These are phyloP conservation scores for Madurella mycetomatis DNA, from an alignment of 2,329 filamentous ascomycete genomes.

Conservation along the genomic window DNA sequence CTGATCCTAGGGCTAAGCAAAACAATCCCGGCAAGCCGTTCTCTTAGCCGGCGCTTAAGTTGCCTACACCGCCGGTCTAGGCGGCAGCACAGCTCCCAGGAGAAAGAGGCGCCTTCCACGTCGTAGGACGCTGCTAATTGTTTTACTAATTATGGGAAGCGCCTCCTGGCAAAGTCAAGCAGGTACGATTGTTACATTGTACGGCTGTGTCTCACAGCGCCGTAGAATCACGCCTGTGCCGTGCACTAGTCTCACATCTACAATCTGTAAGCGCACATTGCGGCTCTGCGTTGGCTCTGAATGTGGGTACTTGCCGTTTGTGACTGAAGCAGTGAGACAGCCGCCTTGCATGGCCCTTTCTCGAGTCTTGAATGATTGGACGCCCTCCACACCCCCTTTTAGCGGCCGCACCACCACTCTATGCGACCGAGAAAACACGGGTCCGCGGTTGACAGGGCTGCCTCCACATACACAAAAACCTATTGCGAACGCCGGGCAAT, in stretches of 20 bases:
- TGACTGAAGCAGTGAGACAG: neutral
- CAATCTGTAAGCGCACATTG: neutral
- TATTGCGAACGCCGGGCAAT: too few relatives aligned
- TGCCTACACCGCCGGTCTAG: neutral
- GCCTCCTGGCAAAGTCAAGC: too few relatives aligned
- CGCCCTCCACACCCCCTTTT: neutral
- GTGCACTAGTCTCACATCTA: neutral
- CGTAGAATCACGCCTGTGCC: neutral
- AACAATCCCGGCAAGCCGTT: conserved; percentile 5
- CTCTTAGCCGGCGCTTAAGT: conserved; percentile 10
- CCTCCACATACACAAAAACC: neutral
- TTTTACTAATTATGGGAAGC: neutral
- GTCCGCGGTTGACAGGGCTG: neutral
- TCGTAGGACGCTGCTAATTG: neutral
- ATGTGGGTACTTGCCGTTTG: too few relatives aligned
- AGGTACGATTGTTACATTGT: too few relatives aligned
- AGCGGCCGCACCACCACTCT: neutral
- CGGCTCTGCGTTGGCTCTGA: neutral
- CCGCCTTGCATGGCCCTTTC: neutral
- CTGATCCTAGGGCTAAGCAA: conserved; percentile 11
- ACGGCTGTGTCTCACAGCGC: neutral
- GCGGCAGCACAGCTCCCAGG: neutral
- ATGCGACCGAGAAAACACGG: neutral
- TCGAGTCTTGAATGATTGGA: neutral
- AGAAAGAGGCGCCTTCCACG: neutral